These are phyloP conservation scores for Penicillium sp. DNA, from an alignment of 2,329 filamentous ascomycete species.

Conservation along the genomic window DNA sequence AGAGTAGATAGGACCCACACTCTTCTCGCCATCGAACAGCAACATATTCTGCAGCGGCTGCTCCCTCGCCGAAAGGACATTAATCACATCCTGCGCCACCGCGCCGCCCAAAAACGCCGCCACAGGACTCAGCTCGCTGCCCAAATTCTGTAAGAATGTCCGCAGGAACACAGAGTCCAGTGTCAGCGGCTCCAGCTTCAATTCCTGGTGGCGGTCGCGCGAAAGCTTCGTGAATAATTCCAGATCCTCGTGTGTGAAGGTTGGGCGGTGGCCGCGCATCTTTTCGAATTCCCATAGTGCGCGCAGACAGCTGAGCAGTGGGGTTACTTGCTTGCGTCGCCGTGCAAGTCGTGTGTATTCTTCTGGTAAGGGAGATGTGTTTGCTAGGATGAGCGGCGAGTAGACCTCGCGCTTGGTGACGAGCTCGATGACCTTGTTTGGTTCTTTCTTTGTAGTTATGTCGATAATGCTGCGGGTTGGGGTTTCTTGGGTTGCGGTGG, in stretches of 20 bases:
- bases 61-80: slow-evolving; percentile 84
- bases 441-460: slow-evolving; percentile 68
- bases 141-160: slow-evolving; percentile 82
- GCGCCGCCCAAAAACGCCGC: slow-evolving; percentile 86
- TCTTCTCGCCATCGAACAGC: slow-evolving; percentile 81
- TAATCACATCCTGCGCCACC: slow-evolving; percentile 94
- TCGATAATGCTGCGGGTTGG: slow-evolving; percentile 73
- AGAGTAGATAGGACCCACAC: slow-evolving; percentile 75
- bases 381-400: slow-evolving; percentile 82
- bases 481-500: slow-evolving; percentile 65
- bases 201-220: slow-evolving; percentile 72
- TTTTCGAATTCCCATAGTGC: slow-evolving; percentile 87
- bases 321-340: slow-evolving; percentile 71
- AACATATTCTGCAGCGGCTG: slow-evolving; percentile 96
- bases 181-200: slow-evolving; percentile 67
- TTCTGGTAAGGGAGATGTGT: slow-evolving; percentile 71
- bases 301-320: slow-evolving; percentile 79
- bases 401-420: slow-evolving; percentile 92
- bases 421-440: slow-evolving; percentile 73
- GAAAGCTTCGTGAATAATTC: slow-evolving; percentile 74
- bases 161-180: slow-evolving; percentile 71
- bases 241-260: slow-evolving; percentile 63
- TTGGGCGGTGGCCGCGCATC: slow-evolving; percentile 55
- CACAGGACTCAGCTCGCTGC: slow-evolving; percentile 79
- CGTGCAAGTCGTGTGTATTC: slow-evolving; percentile 68